A percentile compares a stretch with the other conserved stretches of the same genome.
These are phyloP conservation scores for Acanthamoeba healyi DNA, from an alignment of 208 protist genomes.

Conservation along the genomic window DNA sequence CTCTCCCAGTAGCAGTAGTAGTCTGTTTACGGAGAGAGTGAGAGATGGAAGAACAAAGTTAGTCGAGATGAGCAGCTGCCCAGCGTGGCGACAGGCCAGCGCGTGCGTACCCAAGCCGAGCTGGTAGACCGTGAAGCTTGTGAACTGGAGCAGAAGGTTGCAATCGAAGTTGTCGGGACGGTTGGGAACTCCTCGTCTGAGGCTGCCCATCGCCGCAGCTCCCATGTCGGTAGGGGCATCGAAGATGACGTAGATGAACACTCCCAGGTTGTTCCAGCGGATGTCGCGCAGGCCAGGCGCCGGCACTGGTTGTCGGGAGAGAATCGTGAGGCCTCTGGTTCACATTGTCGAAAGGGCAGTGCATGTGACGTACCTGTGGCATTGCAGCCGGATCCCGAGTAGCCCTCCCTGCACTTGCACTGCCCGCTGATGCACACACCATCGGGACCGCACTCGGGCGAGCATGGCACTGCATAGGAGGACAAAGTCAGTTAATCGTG, in stretches of 20 bases:
- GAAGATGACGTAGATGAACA: constrained; percentile 37
- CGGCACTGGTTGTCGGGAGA: not conserved
- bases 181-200: not conserved
- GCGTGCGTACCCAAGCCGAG: constrained; percentile 21
- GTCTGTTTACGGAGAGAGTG: too few species aligned
- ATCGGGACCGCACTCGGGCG: constrained; percentile 51
- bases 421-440: constrained; percentile 63
- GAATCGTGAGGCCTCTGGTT: too few species aligned
- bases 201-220: not conserved
- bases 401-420: constrained; percentile 56
- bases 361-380: not conserved
- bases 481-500: too few species aligned
- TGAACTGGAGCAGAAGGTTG: constrained; percentile 37
- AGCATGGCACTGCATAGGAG: constrained; percentile 28
- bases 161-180: constrained; percentile 29
- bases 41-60: too few species aligned
- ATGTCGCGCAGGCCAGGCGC: not conserved
- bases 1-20: constrained; percentile 76
- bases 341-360: not conserved
- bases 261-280: constrained; percentile 34
- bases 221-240: constrained; percentile 43
- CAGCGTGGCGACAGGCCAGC: too few species aligned
- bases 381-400: constrained; percentile 18
- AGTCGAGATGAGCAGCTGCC: too few species aligned
- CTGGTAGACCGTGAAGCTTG: constrained; percentile 36